These are phyloP conservation scores for Podaxis pistillaris DNA, from an alignment of 768 basidiomycete species.

Conservation along the genomic window DNA sequence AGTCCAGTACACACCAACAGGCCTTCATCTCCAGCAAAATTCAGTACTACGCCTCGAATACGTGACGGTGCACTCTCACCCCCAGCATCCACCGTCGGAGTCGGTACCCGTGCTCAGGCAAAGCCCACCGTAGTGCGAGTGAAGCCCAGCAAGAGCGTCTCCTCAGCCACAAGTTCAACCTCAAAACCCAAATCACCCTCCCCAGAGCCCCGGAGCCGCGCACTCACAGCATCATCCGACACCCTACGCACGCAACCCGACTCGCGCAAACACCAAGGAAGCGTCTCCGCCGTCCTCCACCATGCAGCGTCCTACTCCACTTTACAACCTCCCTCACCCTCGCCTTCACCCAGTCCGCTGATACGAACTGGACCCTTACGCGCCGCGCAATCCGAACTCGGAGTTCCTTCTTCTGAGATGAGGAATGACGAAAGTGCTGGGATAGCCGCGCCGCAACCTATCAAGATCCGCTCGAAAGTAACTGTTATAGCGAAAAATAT, in stretches of 20 bases:
- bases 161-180: conserved; percentile 27
- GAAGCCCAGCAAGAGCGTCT: conserved; percentile 10
- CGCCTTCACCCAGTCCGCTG: conserved; percentile 21
- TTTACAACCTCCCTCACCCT: conserved; percentile 20
- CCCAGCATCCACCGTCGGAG: conserved; percentile 25
- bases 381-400: conserved; percentile 4
- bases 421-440: conserved; percentile 15
- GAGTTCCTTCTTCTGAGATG: neutral
- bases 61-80: conserved; percentile 34
- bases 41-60: conserved; percentile 30
- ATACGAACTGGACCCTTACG: conserved; percentile 9
- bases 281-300: conserved; percentile 29
- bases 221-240: conserved; percentile 27
- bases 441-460: conserved; percentile 25
- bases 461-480: conserved; percentile 62
- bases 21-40: conserved; percentile 42
- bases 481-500: conserved; percentile 43
- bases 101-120: conserved; percentile 14
- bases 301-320: conserved; percentile 37
- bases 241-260: neutral
- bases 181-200: conserved; percentile 28
- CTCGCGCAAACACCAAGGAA: conserved; percentile 26
- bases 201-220: conserved; percentile 30
- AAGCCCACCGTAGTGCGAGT: neutral
- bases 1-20: conserved; percentile 26